These are phyloP conservation scores for Acacia melanoxylon DNA, from an alignment of 306 rosid genomes.

Conservation along the genomic window DNA sequence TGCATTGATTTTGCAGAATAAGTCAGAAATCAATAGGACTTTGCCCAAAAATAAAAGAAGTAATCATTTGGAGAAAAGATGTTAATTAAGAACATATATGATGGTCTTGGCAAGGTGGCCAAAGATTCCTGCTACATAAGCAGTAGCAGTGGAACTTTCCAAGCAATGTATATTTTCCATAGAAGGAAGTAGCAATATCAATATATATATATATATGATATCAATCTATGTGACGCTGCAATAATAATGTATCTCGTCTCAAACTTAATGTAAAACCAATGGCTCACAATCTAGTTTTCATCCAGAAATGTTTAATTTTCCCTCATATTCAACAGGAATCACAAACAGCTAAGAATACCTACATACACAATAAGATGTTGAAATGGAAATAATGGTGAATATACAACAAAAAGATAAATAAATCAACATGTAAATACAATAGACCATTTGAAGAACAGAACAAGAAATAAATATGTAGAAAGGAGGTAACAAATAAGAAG, in stretches of 20 bases:
- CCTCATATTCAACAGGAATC: neutral
- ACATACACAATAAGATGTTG: slow-evolving; percentile 1
- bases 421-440: slow-evolving; percentile 14
- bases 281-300: slow-evolving; percentile 2
- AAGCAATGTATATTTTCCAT: neutral
- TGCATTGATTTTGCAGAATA: slow-evolving; percentile 45
- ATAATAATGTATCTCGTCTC: neutral
- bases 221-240: neutral
- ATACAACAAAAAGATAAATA: slow-evolving; percentile 4
- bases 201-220: neutral
- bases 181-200: neutral
- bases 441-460: slow-evolving; percentile 8
- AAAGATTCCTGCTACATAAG: slow-evolving; percentile 12
- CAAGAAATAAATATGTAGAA: slow-evolving; percentile 8
- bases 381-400: slow-evolving; percentile 15
- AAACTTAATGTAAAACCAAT: neutral
- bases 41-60: no score
- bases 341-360: neutral
- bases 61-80: slow-evolving; percentile 10
- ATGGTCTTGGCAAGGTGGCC: neutral
- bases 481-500: neutral
- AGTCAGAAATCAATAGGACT: neutral
- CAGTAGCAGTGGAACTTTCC: neutral
- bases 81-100: slow-evolving; percentile 11
- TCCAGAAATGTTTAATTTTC: slow-evolving; percentile 15